Base-by-base conservation (phyloP, 2,329 filamentous ascomycete species). In the Apiospora kogelbergensis region DNA sequence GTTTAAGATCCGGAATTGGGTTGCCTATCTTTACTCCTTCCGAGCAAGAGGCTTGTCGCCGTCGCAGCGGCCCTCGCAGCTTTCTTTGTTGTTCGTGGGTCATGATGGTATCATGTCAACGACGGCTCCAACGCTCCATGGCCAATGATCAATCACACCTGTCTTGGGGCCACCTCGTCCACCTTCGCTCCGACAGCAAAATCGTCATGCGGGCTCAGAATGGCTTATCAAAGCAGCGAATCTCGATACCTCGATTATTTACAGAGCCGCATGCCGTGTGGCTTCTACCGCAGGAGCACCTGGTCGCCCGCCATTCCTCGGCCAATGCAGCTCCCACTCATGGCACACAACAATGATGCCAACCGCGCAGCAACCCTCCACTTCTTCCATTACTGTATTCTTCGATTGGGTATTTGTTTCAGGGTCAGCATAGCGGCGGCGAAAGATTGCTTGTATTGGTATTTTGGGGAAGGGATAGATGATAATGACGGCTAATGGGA, bases 11-110 rank as follows among this genome's bases (percentile, higher is more conserved):
- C 71, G 78, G 70, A 77, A 79, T 67, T 87, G 86, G 85, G 76
- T 85, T 71, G 74, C 75, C 46, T 86, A 85, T 73, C 82, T 88
- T 70, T 85, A 82, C 77, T 85, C 84, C 9, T 83, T 84, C 73
- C 77, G 80, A 72, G 73, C 74, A 69, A 78, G 77, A 74, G 73
- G 79, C 45, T 68, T 75, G 30, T 78, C 78, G 26, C 73, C 76
- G 41, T 74, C 75, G 70, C 80, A 77, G 71, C 80, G 79, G 69
- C 84, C 84, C 26, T 88, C 85, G 45, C 81, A 81, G 74, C 81
- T 88, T 69, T 83, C 85, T 60, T 79, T 82, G 71, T 80, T 87
- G 72, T 80, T 88, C 69, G 81, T 82, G 70, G 81, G 82, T 72
- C 80, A 85, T 70, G 79, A 82, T 74, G 80, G 80, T 69, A 76